phyloP scores from a whole-genome alignment of 1,139 yeast species.

The Blastobotrys illinoisensis region DNA sequence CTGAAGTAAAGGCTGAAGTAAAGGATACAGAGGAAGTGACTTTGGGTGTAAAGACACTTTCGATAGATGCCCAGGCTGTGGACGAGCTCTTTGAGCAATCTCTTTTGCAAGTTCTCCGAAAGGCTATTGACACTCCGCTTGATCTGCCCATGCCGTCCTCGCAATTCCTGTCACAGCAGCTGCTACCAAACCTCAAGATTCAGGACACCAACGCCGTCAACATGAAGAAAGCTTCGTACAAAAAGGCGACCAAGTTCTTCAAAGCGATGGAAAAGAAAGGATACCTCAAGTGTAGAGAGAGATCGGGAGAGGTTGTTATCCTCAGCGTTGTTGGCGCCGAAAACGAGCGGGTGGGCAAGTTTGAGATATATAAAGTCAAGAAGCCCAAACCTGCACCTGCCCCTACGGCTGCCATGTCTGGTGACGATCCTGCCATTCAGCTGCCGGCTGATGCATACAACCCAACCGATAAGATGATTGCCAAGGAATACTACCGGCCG shows the following conservation, averaged over 20 bases:
- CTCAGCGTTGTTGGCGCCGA: slow-evolving; percentile 46
- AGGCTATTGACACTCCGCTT: slow-evolving; percentile 55
- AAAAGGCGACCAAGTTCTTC: slow-evolving; percentile 76
- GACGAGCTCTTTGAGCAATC: slow-evolving; percentile 72
- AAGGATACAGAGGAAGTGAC: slow-evolving; percentile 11
- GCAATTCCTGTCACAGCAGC: slow-evolving; percentile 62
- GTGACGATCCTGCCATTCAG: slow-evolving; percentile 6
- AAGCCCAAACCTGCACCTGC: slow-evolving; percentile 21
- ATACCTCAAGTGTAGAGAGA: slow-evolving; percentile 63
- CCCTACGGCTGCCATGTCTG: neutral
- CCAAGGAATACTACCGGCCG: slow-evolving; percentile 27
- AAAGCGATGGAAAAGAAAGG: slow-evolving; percentile 79
- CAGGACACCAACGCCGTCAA: slow-evolving; percentile 48
- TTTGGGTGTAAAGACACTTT: slow-evolving; percentile 18
- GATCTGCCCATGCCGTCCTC: slow-evolving; percentile 52
- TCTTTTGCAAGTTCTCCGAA: slow-evolving; percentile 59
- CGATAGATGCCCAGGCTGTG: slow-evolving; percentile 58
- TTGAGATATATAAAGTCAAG: slow-evolving; percentile 55
- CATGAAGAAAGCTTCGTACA: slow-evolving; percentile 83
- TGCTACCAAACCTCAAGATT: slow-evolving; percentile 66
- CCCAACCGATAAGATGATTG: slow-evolving; percentile 13
- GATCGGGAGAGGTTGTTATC: slow-evolving; percentile 67
- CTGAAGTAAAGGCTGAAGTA: neutral
- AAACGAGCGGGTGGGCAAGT: slow-evolving; percentile 48
- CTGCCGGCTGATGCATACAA: slow-evolving; percentile 2